Evolutionary conservation across 2,329 filamentous ascomycete genomes (phyloP).

Genomic region (Cladophialophora bantiana): DNA sequence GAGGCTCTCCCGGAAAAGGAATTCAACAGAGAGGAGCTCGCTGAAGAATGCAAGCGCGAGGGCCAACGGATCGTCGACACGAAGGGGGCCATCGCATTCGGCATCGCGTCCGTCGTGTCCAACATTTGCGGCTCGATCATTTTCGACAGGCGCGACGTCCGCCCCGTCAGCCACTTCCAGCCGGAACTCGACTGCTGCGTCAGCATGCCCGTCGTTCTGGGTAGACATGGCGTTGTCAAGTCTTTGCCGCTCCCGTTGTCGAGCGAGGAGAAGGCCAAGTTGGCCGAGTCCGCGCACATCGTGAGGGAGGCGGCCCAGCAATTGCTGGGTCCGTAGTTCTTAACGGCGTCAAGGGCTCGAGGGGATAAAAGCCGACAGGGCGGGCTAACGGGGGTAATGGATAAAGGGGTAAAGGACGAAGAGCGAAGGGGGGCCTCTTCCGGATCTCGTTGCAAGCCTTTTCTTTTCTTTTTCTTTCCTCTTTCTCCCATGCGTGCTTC

Average conservation of each 20-base stretch:
- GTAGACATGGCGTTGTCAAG: conserved; percentile 54
- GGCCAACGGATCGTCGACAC: conserved; percentile 55
- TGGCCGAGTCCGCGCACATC: conserved; percentile 16
- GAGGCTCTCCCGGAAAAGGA: conserved; percentile 26
- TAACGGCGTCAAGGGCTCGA: background rate
- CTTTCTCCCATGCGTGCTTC: too few species aligned
- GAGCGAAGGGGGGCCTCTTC: too few species aligned
- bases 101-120: conserved; percentile 57
- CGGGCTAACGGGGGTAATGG: too few species aligned
- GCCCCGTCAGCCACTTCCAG: conserved; percentile 58
- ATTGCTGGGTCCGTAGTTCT: background rate
- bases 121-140: conserved; percentile 59
- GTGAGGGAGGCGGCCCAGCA: conserved; percentile 10
- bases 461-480: too few species aligned
- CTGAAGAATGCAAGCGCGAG: conserved; percentile 53
- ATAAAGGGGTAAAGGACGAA: too few species aligned
- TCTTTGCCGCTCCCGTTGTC: conserved; percentile 37
- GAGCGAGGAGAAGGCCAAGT: conserved; percentile 26
- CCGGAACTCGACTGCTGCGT: conserved; percentile 57
- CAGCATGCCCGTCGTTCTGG: conserved; percentile 58
- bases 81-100: conserved; percentile 60
- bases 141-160: conserved; percentile 55
- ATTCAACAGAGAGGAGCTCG: conserved; percentile 46
- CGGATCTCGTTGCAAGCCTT: too few species aligned
- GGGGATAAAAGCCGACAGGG: too few species aligned